Evolutionary conservation across 2,329 filamentous ascomycete genomes (phyloP), one percentile per base, ranked within the genome.

Genomic region (Diplodia seriata): DNA sequence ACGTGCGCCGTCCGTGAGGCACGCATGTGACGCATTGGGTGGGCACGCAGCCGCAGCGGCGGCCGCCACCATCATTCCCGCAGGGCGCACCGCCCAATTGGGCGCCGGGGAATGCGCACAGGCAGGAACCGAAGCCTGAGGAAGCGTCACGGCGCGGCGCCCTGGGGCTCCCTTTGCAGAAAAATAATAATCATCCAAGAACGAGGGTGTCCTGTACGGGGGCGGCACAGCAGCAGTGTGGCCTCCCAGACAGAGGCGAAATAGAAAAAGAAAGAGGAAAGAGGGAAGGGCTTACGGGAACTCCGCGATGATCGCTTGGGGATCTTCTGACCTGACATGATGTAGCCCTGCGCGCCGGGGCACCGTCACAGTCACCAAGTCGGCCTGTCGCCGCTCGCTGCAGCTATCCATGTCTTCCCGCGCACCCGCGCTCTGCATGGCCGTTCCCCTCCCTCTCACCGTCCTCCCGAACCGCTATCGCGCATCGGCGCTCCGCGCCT

Each of bases 291-390:
- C 47, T 63, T 47, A 51, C 59, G 59, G 59, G 59, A 38, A 36
- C 59, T 63, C 59, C 59, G 59, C 59, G 43, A 51, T 63, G 59
- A 51, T 63, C 59, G 59, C 59, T 51, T 63, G 59, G 49, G n/a
- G 62, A 65, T 65, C 62, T 65, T 65, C 62, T 65, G 62, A 65
- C 62, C 62, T 65, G 62, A 23, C 59, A 63, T 63, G 59, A 63
- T 63, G 43, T 63, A 47, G 57, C 26, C 36, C 31, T 47, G 15
- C 20, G 23, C 9, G 36, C 20, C 38, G 43, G 43, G 43, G 26
- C 55, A 14, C 31, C 18, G 23, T 56, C n/a, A 33, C 31, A 56
- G 18, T 56, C 31, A 36, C n/a, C 14, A 38, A 33, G 36, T 31
- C 23, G 20, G 36, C n/a, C 40, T 18, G 26, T 49, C 57, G 57